These are phyloP conservation scores for Aristolochia californica DNA, from an alignment of 164 flowering plant species.

Conservation along the genomic window DNA sequence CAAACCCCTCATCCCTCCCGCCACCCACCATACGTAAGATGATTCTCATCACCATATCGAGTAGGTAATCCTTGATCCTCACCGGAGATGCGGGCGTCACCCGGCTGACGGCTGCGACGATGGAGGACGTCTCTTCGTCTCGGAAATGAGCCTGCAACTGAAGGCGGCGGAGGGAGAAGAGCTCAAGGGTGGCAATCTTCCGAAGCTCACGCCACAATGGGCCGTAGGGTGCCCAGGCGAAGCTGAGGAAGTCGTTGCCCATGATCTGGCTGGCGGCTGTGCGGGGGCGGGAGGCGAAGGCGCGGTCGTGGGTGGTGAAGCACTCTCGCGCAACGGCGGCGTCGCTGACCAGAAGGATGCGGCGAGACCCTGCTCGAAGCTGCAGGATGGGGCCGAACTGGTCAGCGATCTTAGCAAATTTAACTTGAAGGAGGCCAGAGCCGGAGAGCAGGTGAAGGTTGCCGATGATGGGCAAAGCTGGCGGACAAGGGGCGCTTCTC, in stretches of 20 bases:
- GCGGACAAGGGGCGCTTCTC: neutral
- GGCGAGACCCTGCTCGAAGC: conserved; percentile 1
- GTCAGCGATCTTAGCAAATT: conserved; percentile 1
- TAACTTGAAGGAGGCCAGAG: neutral
- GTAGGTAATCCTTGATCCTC: neutral
- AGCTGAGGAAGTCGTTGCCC: neutral
- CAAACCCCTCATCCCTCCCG: neutral
- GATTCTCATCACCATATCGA: neutral
- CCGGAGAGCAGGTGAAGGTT: conserved; percentile 5
- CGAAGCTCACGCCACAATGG: conserved; percentile 6
- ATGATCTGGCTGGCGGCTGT: neutral
- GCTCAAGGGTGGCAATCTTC: conserved; percentile 1
- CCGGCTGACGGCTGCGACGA: neutral
- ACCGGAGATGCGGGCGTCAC: neutral
- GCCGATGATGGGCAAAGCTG: conserved; percentile 3
- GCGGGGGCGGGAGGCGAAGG: conserved; percentile 3
- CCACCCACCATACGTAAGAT: neutral
- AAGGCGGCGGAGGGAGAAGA: conserved; percentile 4
- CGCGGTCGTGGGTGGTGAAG: conserved; percentile 4
- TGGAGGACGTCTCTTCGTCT: neutral
- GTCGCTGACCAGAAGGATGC: conserved; percentile 1
- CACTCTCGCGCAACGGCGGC: conserved; percentile 3
- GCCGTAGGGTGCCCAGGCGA: conserved; percentile 5
- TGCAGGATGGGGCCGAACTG: conserved; percentile 1
- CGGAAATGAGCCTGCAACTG: neutral